A percentile compares a stretch with the other conserved stretches of the same genome.
Conservation (phyloP, 345 rosid species). For the Acer negundo region DNA sequence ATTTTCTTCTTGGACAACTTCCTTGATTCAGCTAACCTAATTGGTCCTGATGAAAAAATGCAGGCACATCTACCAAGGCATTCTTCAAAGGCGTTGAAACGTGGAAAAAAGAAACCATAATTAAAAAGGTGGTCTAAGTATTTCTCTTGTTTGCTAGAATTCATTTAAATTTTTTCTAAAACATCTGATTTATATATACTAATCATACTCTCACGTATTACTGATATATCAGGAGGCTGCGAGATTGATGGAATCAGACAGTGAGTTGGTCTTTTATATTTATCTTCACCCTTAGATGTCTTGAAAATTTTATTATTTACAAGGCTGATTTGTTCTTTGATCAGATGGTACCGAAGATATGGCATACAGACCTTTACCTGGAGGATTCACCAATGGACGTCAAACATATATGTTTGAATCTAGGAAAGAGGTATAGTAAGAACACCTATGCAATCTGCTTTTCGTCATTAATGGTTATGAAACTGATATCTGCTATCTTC, state of each 20-base stretch:
- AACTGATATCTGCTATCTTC: background rate
- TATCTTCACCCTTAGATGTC: background rate
- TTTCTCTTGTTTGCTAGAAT: background rate
- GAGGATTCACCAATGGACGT: conserved; percentile 12
- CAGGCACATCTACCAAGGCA: conserved; percentile 49
- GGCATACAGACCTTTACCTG: conserved; percentile 29
- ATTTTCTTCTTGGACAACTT: background rate
- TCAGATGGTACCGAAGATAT: conserved; percentile 30
- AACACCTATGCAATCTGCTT: background rate
- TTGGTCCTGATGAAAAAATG: background rate
- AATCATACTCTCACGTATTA: background rate
- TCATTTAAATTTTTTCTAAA: background rate
- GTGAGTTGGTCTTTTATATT: conserved; percentile 20
- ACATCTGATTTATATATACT: background rate
- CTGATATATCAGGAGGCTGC: conserved; percentile 38
- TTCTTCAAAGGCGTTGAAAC: conserved; percentile 54
- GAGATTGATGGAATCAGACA: conserved; percentile 18
- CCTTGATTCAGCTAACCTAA: conserved; percentile 1
- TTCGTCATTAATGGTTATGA: background rate
- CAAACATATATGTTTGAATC: conserved; percentile 14
- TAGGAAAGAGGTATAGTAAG: conserved; percentile 26
- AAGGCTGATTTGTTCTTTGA: background rate
- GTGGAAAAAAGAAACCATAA: conserved; percentile 52
- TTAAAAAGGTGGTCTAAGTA: conserved; percentile 26
- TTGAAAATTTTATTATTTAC: background rate